phyloP scores from a whole-genome alignment of 495 filamentous ascomycete species.

The Hamigera avellanea region DNA sequence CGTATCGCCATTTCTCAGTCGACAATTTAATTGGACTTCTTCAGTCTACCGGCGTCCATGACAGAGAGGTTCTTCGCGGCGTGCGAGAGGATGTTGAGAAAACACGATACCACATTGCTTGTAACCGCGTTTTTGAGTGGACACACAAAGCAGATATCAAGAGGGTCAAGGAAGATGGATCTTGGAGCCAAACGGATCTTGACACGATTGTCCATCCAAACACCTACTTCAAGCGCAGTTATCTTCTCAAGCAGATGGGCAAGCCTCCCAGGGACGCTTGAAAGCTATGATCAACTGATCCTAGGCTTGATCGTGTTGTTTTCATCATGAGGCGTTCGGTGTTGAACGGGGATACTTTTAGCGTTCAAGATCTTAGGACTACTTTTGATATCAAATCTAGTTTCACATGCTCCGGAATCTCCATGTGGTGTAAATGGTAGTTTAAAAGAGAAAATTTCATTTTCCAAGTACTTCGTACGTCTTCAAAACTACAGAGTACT shows the following conservation, averaged over 20 bases:
- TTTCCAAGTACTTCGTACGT: too few species aligned
- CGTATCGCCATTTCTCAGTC: slow-evolving; percentile 80
- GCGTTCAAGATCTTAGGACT: not conserved
- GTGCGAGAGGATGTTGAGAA: slow-evolving; percentile 83
- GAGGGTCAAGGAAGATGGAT: slow-evolving; percentile 69
- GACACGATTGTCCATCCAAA: slow-evolving; percentile 98
- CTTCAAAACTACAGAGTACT: too few species aligned
- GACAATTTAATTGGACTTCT: slow-evolving; percentile 75
- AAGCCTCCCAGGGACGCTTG: slow-evolving; percentile 17
- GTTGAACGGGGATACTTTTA: slow-evolving; percentile 2
- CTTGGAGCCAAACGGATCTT: slow-evolving; percentile 66
- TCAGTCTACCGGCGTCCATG: slow-evolving; percentile 62
- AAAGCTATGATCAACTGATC: too few species aligned
- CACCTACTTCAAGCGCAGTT: slow-evolving; percentile 93
- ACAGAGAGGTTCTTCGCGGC: slow-evolving; percentile 62
- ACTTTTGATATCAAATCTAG: not conserved
- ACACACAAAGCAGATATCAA: slow-evolving; percentile 79
- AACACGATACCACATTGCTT: slow-evolving; percentile 88
- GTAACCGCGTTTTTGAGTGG: slow-evolving; percentile 91
- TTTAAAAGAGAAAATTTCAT: too few species aligned
- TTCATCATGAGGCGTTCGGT: slow-evolving; percentile 8
- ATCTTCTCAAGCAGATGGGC: slow-evolving; percentile 59
- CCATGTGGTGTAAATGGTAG: too few species aligned
- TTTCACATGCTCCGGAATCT: too few species aligned
- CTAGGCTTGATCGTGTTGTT: too few species aligned